phyloP scores from a whole-genome alignment of 2,329 filamentous ascomycete species.

The Remersonia thermophila region DNA sequence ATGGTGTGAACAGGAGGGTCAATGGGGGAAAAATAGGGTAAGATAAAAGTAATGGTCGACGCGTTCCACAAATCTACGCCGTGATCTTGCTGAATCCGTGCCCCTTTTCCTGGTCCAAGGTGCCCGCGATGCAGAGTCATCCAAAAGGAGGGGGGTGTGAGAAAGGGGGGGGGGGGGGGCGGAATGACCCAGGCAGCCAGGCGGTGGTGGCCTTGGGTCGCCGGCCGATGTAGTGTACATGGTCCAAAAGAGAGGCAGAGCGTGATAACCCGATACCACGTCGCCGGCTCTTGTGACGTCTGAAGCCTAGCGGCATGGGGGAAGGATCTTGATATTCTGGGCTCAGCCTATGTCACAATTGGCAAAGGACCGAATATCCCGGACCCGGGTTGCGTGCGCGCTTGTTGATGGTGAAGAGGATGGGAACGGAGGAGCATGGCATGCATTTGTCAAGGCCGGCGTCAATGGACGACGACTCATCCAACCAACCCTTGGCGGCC shows the following conservation, averaged over 20 bases:
- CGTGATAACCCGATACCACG: too few species aligned
- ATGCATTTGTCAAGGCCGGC: not conserved
- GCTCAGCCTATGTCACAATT: too few species aligned
- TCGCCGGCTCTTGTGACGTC: too few species aligned
- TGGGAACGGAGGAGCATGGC: too few species aligned
- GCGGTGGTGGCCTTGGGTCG: not conserved
- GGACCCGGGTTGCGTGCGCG: too few species aligned
- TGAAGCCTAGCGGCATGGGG: too few species aligned
- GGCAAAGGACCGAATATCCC: too few species aligned
- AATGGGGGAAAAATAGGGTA: not conserved
- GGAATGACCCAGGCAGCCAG: conserved; percentile 2
- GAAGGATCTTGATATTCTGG: too few species aligned
- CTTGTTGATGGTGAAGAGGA: too few species aligned
- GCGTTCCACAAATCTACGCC: not conserved
- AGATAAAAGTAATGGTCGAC: too few species aligned
- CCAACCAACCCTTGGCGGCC: too few species aligned
- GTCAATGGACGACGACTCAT: not conserved
- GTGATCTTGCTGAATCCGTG: conserved; percentile 1
- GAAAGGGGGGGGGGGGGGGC: not conserved
- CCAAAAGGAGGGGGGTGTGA: not conserved
- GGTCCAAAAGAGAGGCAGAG: too few species aligned
- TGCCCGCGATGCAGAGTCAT: conserved; percentile 1
- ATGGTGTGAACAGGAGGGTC: conserved; percentile 5
- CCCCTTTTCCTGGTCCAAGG: conserved; percentile 8
- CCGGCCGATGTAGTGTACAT: not conserved